Base-by-base conservation (phyloP, 345 rosid genomes). In the Isatis tinctoria region DNA sequence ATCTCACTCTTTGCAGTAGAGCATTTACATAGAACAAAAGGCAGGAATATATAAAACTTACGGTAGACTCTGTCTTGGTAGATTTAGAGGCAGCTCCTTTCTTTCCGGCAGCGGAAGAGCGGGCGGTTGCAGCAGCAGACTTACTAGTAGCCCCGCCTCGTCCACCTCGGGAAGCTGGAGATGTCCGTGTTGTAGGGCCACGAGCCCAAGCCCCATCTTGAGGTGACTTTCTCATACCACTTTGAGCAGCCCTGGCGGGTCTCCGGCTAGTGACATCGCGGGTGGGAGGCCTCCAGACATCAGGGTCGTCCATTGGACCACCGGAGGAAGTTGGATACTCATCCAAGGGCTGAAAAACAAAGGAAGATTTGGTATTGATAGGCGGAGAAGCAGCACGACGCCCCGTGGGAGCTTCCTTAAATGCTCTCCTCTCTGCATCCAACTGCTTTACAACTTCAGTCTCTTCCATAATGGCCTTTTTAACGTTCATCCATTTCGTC, bases 261-360 rank as follows among this genome's bases (percentile, higher is more conserved):
- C 99, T 87, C 77, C 98, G 85, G 64, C 74, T 83, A 2, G 85
- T 3, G 57, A 88, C 80, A 67, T 92, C 99, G 45, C 93, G 87
- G 35, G 94, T 92, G 5, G 96, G 99, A n/a, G 98, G 98, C 86
- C 97, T 83, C 99, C 99, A 96, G 30, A 96, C 98, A 89, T 96
- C 99, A 80, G 98, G 99, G 72, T 96, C 99, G 80, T 92, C 98
- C 81, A 92, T 80, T 5, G 94, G 81, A 74, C 82, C 87, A 72
- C 89, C 73, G 2, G 97, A 96, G 8, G 99, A 92, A 66, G 95
- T 86, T 1, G 94, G 97, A 78, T 92, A 96, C 86, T 96, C 99
- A 81, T 92, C 99, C 57, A 96, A 79, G 0, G 99, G 98, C 82
- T 96, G 99, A 76, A 96, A 96, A 49, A 92, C 91, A 81, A 96